A percentile compares a stretch with the other conserved stretches of the same genome.
phyloP scores from a whole-genome alignment of 345 rosid species.

The Conringia planisiliqua region DNA sequence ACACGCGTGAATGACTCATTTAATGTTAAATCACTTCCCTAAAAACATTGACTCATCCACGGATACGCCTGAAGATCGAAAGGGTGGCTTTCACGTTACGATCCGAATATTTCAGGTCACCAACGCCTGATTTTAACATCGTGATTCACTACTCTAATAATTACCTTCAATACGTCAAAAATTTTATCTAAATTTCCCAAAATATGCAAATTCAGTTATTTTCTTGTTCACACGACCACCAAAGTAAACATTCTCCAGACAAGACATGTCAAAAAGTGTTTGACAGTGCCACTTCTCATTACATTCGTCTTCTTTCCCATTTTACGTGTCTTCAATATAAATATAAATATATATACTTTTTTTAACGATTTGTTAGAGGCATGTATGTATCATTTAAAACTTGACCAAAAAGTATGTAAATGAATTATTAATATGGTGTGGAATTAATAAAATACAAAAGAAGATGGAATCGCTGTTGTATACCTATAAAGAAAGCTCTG shows the following conservation, averaged over 20 bases:
- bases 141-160: background rate
- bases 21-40: slow-evolving; percentile 17
- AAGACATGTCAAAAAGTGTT: slow-evolving; percentile 31
- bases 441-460: background rate
- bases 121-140: background rate
- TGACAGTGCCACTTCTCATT: slow-evolving; percentile 34
- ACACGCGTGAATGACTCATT: slow-evolving; percentile 31
- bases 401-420: background rate
- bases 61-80: slow-evolving; percentile 8
- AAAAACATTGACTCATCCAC: slow-evolving; percentile 22
- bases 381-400: background rate
- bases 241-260: slow-evolving; percentile 29
- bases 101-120: slow-evolving; percentile 23
- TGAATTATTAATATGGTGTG: background rate
- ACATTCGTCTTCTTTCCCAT: slow-evolving; percentile 9
- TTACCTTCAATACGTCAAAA: slow-evolving; percentile 18
- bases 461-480: background rate
- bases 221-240: slow-evolving; percentile 1
- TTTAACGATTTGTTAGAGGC: background rate
- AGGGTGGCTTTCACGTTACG: slow-evolving; percentile 37
- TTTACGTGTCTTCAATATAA: background rate
- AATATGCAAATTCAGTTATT: slow-evolving; percentile 5
- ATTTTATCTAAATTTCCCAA: background rate
- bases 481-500: slow-evolving; percentile 4
- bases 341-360: background rate